phyloP scores from a whole-genome alignment of 2,329 filamentous ascomycete species.

The Colletotrichum sp. region DNA sequence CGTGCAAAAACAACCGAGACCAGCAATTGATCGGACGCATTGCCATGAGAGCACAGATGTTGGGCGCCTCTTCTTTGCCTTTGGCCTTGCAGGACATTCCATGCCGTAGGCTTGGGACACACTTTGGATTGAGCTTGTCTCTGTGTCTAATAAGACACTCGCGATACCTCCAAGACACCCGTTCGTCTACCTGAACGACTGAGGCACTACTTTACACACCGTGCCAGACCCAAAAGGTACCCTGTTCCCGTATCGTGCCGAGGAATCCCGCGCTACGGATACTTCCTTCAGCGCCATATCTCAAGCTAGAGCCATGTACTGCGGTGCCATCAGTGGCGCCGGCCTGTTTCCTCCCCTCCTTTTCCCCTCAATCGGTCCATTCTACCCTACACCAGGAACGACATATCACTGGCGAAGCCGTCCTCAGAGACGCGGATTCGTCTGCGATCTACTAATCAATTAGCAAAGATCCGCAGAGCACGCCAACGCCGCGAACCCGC shows the following conservation, averaged over 20 bases:
- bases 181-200: background rate
- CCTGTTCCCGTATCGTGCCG: background rate
- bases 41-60: slow-evolving; percentile 15
- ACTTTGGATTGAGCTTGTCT: background rate
- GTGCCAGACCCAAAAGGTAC: background rate
- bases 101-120: background rate
- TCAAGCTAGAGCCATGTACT: background rate
- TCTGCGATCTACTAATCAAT: background rate
- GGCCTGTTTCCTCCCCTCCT: background rate
- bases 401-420: background rate
- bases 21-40: slow-evolving; percentile 9
- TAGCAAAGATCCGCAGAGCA: background rate
- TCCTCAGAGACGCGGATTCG: background rate
- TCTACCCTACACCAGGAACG: background rate
- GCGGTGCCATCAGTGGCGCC: background rate
- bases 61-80: background rate
- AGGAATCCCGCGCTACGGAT: background rate
- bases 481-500: background rate
- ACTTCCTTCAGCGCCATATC: background rate
- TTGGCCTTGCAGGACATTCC: slow-evolving; percentile 11
- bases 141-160: background rate
- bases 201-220: background rate
- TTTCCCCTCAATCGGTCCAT: slow-evolving; percentile 3
- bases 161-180: slow-evolving; percentile 4
- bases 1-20: background rate